Evolutionary conservation across 352 stramenopile genomes (phyloP).

Genomic region (Globisporangium irregulare): DNA sequence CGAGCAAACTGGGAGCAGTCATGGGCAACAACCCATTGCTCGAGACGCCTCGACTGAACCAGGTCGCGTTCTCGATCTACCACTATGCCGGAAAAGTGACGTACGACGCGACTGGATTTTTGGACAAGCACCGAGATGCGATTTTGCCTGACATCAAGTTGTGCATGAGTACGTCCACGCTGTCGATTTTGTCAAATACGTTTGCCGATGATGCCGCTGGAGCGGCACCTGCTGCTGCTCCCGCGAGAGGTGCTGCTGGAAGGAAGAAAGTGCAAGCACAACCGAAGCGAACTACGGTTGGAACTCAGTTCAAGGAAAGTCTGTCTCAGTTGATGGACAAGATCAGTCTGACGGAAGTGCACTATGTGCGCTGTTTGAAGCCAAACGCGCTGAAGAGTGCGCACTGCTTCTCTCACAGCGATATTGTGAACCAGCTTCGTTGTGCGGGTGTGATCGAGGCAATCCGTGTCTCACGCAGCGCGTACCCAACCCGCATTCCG

Average conservation of each 20-base stretch:
- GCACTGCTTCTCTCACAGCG: conserved; percentile 60
- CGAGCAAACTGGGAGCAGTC: conserved; percentile 83
- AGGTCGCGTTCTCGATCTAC: conserved; percentile 81
- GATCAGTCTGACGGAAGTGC: conserved; percentile 80
- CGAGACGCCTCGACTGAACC: conserved; percentile 78
- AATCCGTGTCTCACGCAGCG: conserved; percentile 83
- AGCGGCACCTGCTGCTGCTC: conserved; percentile 9
- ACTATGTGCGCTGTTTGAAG: conserved; percentile 87
- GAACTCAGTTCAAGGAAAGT: conserved; percentile 86
- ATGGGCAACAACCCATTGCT: conserved; percentile 88
- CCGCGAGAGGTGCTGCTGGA: conserved; percentile 14
- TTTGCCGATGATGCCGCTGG: conserved; percentile 44
- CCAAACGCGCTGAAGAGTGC: conserved; percentile 77
- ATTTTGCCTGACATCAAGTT: conserved; percentile 85
- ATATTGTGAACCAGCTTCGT: conserved; percentile 81
- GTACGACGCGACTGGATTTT: conserved; percentile 77
- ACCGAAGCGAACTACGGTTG: conserved; percentile 69
- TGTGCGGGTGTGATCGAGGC: conserved; percentile 86
- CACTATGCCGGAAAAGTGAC: conserved; percentile 87
- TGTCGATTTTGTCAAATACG: conserved; percentile 65
- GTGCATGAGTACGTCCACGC: conserved; percentile 71
- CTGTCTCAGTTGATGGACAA: conserved; percentile 84
- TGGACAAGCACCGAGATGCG: conserved; percentile 84
- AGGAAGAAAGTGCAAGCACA: conserved; percentile 53
- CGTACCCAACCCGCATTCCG: conserved; percentile 77